Base-by-base conservation (phyloP, 306 rosid genomes). In the Alnus glutinosa region DNA sequence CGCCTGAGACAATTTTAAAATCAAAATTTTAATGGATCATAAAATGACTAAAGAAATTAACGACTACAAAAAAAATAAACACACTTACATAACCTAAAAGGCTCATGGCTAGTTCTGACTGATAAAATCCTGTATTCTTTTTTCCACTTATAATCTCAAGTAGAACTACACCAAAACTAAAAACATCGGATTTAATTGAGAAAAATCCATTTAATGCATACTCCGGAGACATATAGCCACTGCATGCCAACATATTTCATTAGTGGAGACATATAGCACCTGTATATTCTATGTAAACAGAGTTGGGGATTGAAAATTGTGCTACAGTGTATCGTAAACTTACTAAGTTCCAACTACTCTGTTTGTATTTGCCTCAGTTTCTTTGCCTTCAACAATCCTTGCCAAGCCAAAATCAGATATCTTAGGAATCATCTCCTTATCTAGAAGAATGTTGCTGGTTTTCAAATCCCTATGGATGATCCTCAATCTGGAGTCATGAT, bases 221-320 rank as follows among this genome's bases (percentile, higher is more conserved):
- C 11, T 89, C 88, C 0, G 88, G 90, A 55, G 90, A 77, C 86
- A 88, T 90, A 54, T 90, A 89, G 10, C 89, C 89, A 12, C 92
- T 87, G 73, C 34, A 75, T 11, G 4, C 49, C 9, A 51, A 15
- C 3, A 15, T 4, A 4, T 4, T 14, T 0, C 1, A 0, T 48
- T 5, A 51, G 39, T 11, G 7, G 2, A 34, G 5, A 28, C 28
- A 23, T 23, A 23, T 23, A 59, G 30, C 32, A 75, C 15, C 39
- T 34, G 37, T 34, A 34, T 34, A 34, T 34, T 34, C 37, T 34
- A 34, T 34, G 37, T 66, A 23, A 0, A 0, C n/a, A 1, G 5
- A 37, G 55, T 54, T 5, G 12, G 37, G 0, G 34, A 51, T n/a
- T 52, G 59, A 30, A 48, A 77, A 32, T 13, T 42, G 9, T 3